Conservation (phyloP, 106 monocot species). For the Acorus gramineus region DNA sequence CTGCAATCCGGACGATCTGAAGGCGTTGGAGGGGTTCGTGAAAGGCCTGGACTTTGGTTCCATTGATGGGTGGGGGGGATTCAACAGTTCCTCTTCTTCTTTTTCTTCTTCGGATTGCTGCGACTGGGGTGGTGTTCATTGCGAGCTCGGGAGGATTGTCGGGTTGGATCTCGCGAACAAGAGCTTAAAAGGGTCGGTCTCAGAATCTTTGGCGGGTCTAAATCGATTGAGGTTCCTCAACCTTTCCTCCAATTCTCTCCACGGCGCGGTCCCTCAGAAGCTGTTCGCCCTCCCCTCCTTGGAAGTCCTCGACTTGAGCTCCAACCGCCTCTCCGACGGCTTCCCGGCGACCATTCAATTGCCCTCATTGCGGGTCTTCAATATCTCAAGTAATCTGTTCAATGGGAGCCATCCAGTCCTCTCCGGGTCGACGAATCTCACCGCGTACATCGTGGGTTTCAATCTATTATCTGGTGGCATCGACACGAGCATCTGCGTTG, state of each 20-base stretch:
- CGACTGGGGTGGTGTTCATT: conserved; percentile 22
- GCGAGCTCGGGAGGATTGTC: conserved; percentile 28
- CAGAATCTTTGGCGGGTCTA: conserved; percentile 37
- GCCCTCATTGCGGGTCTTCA: conserved; percentile 43
- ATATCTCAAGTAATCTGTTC: conserved; percentile 57
- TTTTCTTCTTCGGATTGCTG: conserved; percentile 18
- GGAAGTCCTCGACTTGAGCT: conserved; percentile 53
- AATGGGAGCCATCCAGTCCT: conserved; percentile 53
- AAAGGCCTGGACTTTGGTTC: conserved; percentile 7
- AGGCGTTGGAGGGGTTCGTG: conserved; percentile 14
- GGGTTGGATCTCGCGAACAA: conserved; percentile 41
- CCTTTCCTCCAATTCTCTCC: conserved; percentile 49
- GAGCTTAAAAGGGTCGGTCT: conserved; percentile 39
- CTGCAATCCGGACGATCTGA: conserved; percentile 19
- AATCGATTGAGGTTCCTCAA: conserved; percentile 34
- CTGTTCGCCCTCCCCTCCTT: conserved; percentile 35
- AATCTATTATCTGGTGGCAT: conserved; percentile 49
- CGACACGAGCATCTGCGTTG: conserved; percentile 43
- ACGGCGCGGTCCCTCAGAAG: conserved; percentile 29
- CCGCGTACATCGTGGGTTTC: conserved; percentile 25
- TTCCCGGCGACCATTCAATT: conserved; percentile 25
- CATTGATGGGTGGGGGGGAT: conserved; percentile 8
- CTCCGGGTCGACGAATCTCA: conserved; percentile 25
- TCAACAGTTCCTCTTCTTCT: neutral
- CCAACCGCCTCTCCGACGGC: conserved; percentile 40